Percentiles rank a stretch among this genome's conserved stretches.
Conservation (phyloP, 805 yeast species). For the Ogataea saltuana region DNA sequence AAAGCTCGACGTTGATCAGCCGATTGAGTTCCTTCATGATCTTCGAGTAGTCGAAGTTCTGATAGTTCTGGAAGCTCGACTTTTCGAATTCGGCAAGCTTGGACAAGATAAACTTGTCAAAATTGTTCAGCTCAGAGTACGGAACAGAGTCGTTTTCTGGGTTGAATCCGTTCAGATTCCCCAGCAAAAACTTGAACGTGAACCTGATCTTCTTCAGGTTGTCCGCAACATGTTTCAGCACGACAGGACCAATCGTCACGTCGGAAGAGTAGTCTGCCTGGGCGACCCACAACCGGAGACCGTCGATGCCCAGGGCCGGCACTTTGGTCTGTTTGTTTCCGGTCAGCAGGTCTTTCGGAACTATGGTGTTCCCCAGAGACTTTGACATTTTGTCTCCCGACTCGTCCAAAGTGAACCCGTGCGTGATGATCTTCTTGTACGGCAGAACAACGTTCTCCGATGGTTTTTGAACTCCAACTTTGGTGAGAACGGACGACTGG, state of each 20-base stretch:
- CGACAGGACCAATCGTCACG: constrained; percentile 68
- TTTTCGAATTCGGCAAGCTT: constrained; percentile 50
- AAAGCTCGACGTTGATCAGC: constrained; percentile 73
- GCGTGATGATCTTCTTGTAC: constrained; percentile 76
- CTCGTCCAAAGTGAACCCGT: constrained; percentile 89
- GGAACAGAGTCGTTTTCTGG: constrained; percentile 34
- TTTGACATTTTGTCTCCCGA: constrained; percentile 92
- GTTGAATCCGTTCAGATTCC: constrained; percentile 56
- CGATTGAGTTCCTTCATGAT: constrained; percentile 67
- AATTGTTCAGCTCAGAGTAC: constrained; percentile 38
- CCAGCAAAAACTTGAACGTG: constrained; percentile 78
- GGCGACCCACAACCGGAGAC: constrained; percentile 87
- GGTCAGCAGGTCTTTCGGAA: constrained; percentile 65
- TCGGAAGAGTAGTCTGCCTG: constrained; percentile 85
- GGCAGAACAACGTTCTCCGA: constrained; percentile 46
- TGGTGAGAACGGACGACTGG: constrained; percentile 86
- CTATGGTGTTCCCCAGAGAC: constrained; percentile 78
- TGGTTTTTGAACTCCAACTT: constrained; percentile 48
- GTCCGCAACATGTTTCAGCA: constrained; percentile 75
- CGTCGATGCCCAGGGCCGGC: constrained; percentile 84
- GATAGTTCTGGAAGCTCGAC: constrained; percentile 46
- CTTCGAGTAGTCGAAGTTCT: constrained; percentile 63
- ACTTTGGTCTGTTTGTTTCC: constrained; percentile 52
- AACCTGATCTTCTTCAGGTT: constrained; percentile 78
- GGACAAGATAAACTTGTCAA: constrained; percentile 67